Percentiles rank a stretch among this genome's conserved stretches.
These are phyloP conservation scores for Litchi chinensis DNA, from an alignment of 345 rosid species.

Conservation along the genomic window DNA sequence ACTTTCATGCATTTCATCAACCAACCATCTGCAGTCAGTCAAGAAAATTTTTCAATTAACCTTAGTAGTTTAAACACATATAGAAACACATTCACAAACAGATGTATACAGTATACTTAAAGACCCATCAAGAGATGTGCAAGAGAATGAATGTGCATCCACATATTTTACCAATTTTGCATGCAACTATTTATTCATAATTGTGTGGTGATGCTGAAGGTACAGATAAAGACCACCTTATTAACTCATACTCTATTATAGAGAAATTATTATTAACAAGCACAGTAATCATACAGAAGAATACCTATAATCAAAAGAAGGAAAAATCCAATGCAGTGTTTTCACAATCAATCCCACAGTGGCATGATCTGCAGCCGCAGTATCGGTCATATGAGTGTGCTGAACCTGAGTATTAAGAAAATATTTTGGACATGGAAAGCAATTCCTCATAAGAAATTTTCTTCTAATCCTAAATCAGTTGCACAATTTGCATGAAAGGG, in stretches of 20 bases:
- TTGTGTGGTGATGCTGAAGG: neutral
- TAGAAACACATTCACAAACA: neutral
- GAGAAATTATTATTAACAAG: neutral
- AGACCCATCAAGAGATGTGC: neutral
- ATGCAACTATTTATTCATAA: neutral
- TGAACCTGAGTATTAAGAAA: conserved; percentile 66
- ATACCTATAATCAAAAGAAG: conserved; percentile 94
- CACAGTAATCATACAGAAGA: conserved; percentile 4
- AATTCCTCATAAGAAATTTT: conserved; percentile 11
- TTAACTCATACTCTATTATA: neutral
- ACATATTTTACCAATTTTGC: conserved; percentile 1
- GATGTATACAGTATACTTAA: neutral
- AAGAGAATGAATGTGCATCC: conserved; percentile 6
- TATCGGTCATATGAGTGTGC: conserved; percentile 92
- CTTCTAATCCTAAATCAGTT: neutral
- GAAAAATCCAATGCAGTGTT: conserved; percentile 77
- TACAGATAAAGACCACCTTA: neutral
- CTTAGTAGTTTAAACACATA: conserved; percentile 13
- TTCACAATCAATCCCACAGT: conserved; percentile 77
- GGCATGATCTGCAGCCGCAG: conserved; percentile 90
- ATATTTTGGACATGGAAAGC: conserved; percentile 16
- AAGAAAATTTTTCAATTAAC: conserved; percentile 33
- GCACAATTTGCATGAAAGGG: conserved; percentile 13
- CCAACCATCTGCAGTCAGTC: conserved; percentile 76
- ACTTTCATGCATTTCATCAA: conserved; percentile 88